Evolutionary conservation across 1,284 basidiomycete species (phyloP), one percentile per base, ranked within the genome.

Genomic region (Leccinum cinnamomeum): DNA sequence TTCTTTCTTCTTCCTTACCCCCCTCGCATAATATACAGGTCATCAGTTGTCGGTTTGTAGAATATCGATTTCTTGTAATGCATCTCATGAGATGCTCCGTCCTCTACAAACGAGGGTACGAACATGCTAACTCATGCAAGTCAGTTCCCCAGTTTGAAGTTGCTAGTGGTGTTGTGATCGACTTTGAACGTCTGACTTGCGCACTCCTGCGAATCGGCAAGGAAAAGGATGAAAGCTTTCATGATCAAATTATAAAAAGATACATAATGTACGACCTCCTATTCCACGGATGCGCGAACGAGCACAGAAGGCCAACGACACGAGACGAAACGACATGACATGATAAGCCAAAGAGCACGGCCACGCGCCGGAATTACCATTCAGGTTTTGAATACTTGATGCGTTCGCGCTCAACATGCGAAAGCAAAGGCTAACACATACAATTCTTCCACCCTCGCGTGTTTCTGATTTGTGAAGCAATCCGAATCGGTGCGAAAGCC

Each of bases 401-500:
- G 95, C 96, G 78, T 95, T 95, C 39, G 83, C 78, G n/a, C 92
- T 83, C 39, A 83, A 87, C 81, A 33, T 93, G n/a, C n/a, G 8
- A 44, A 2, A 44, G 2, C 10, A 44, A 44, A n/a, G n/a, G n/a
- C 8, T 41, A 8, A 41, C 16, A 10, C 14, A 72, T 98, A 6
- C 97, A 77, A 88, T 90, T 53, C 89, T 91, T 75, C 35, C 0
- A 93, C 94, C 65, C 98, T 96, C 69, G 96, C 92, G 65, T 98
- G 85, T 77, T 96, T 97, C 85, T 98, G 73, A 98, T 1, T 11
- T 85, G 0, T 85, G 0, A 94, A 95, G n/a, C 92, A 85, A 69
- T 99, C 97, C 1, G 94, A 96, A 76, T 98, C 3, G 98, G 79
- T 0, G 95, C 95, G 4, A 99, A 80, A 41, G 39, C 39, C 39